Evolutionary conservation across 495 filamentous ascomycete genomes (phyloP).

Genomic region (Cercophora sp.): DNA sequence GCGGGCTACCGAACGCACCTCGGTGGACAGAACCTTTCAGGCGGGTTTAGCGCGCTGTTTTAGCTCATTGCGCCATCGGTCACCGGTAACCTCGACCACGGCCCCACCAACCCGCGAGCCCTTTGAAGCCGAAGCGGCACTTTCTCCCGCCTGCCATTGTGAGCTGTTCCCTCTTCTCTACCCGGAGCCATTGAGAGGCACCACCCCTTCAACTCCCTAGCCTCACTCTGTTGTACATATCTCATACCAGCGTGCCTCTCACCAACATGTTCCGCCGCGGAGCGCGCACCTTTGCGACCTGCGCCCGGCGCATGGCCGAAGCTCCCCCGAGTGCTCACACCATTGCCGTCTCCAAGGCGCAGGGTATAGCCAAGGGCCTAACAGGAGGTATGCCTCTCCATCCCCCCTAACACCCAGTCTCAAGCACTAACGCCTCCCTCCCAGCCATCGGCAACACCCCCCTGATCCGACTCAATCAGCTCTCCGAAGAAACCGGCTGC

Average conservation of each 20-base stretch:
- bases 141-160: too few species aligned
- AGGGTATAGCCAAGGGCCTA: slow-evolving; percentile 78
- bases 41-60: too few species aligned
- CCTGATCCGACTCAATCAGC: slow-evolving; percentile 78
- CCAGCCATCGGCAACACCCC: slow-evolving; percentile 96
- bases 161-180: too few species aligned
- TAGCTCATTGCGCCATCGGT: too few species aligned
- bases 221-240: not conserved
- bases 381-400: slow-evolving; percentile 83
- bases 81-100: too few species aligned
- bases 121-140: too few species aligned
- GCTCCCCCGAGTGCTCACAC: slow-evolving; percentile 33
- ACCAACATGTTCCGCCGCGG: slow-evolving; percentile 48
- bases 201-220: too few species aligned
- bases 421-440: not conserved
- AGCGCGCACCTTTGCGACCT: slow-evolving; percentile 48
- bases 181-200: too few species aligned
- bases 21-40: too few species aligned
- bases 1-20: too few species aligned
- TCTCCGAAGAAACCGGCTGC: slow-evolving; percentile 91
- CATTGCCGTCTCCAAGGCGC: slow-evolving; percentile 67
- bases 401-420: too few species aligned
- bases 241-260: not conserved
- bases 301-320: slow-evolving; percentile 36
- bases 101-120: too few species aligned